These are phyloP conservation scores for Calycina herbarum DNA, from an alignment of 2,329 filamentous ascomycete genomes.

Conservation along the genomic window DNA sequence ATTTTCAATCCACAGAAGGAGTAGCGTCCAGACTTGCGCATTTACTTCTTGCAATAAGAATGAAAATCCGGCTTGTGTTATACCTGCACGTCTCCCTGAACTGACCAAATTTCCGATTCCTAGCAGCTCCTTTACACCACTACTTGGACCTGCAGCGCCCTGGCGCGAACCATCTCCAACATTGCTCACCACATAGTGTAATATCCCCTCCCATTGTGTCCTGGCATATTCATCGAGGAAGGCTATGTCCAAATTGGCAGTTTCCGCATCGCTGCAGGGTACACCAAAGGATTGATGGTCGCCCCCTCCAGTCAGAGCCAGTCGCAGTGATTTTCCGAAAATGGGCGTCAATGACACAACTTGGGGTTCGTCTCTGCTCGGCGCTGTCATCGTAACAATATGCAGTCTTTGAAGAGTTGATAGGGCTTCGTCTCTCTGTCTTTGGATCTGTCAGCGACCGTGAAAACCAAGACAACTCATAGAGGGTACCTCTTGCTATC, in stretches of 20 bases:
- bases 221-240: conserved; percentile 85
- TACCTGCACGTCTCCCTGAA: conserved; percentile 52
- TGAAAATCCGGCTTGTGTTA: conserved; percentile 91
- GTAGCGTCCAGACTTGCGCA: conserved; percentile 92
- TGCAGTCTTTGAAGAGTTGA: conserved; percentile 82
- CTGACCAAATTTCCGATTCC: conserved; percentile 80
- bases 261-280: conserved; percentile 65
- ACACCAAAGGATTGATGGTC: conserved; percentile 88
- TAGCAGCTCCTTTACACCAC: conserved; percentile 81
- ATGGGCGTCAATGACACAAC: conserved; percentile 77
- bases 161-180: conserved; percentile 56
- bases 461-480: conserved; percentile 4
- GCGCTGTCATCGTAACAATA: conserved; percentile 69
- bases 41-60: conserved; percentile 95
- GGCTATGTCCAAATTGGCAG: conserved; percentile 63
- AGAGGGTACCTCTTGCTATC: conserved; percentile 53
- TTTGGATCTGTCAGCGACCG: conserved; percentile 37
- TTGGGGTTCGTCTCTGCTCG: conserved; percentile 61
- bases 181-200: conserved; percentile 90
- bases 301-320: conserved; percentile 85
- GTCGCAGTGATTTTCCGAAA: conserved; percentile 79
- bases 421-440: conserved; percentile 81
- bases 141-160: conserved; percentile 58
- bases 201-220: conserved; percentile 90
- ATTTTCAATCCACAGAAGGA: conserved; percentile 90